These are phyloP conservation scores for Mycena galericulata DNA, from an alignment of 768 basidiomycete species.

Conservation along the genomic window DNA sequence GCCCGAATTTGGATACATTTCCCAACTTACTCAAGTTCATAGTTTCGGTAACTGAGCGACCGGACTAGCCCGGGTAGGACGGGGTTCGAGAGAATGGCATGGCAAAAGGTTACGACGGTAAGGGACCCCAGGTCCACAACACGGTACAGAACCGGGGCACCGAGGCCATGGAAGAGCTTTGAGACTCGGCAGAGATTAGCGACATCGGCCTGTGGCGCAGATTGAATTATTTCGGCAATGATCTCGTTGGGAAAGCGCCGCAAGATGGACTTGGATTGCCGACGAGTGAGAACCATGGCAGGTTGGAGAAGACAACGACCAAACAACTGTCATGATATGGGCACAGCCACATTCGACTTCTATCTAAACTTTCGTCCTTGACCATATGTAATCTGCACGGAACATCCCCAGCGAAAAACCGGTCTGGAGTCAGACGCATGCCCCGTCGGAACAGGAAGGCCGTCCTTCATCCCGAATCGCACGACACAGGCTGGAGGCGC, in stretches of 20 bases:
- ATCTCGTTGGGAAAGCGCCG: conserved; percentile 10
- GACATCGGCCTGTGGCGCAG: neutral
- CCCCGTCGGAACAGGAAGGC: too few relatives aligned
- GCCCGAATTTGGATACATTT: too few relatives aligned
- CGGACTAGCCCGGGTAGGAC: neutral
- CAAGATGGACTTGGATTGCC: neutral
- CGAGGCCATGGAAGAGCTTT: conserved; percentile 10
- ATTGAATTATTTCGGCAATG: conserved; percentile 7
- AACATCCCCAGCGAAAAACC: too few relatives aligned
- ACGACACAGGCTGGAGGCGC: too few relatives aligned
- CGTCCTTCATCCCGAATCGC: too few relatives aligned
- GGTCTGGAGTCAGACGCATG: too few relatives aligned
- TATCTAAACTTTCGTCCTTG: too few relatives aligned
- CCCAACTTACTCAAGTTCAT: neutral
- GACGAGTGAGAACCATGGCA: too few relatives aligned
- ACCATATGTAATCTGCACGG: too few relatives aligned
- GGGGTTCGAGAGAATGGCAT: neutral
- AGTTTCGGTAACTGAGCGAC: neutral
- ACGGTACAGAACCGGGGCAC: neutral
- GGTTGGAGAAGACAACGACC: too few relatives aligned
- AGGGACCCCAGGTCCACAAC: neutral
- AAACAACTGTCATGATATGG: too few relatives aligned
- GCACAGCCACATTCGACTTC: too few relatives aligned
- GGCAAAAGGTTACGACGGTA: neutral
- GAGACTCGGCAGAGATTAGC: neutral